Percentiles rank a stretch among this genome's conserved stretches.
These are phyloP conservation scores for Acer campestre DNA, from an alignment of 345 rosid species.

Conservation along the genomic window DNA sequence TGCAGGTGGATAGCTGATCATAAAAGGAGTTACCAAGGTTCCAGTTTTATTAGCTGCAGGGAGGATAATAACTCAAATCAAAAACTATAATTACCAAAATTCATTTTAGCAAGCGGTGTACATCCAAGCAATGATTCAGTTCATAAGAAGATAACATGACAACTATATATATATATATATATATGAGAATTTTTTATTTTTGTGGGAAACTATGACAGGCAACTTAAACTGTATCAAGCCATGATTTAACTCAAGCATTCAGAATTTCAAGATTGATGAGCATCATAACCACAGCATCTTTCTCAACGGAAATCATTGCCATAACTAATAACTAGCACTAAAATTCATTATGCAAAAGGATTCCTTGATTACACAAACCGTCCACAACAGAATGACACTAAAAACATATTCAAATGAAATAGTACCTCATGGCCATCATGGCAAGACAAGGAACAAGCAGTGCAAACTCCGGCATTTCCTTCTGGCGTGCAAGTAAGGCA, in stretches of 20 bases:
- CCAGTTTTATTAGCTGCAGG: neutral
- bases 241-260: neutral
- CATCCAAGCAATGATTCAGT: neutral
- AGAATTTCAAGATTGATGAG: neutral
- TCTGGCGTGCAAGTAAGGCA: slow-evolving; percentile 92
- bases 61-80: neutral
- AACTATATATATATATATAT: neutral
- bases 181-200: neutral
- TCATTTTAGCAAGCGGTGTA: neutral
- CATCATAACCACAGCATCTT: neutral
- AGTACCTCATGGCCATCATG: slow-evolving; percentile 97
- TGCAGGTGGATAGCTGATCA: neutral
- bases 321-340: neutral
- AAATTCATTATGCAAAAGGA: neutral
- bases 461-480: slow-evolving; percentile 92
- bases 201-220: neutral
- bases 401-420: neutral
- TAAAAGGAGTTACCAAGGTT: neutral
- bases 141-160: neutral
- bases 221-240: neutral
- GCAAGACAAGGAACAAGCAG: slow-evolving; percentile 93
- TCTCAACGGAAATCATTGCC: neutral
- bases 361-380: neutral
- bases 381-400: neutral
- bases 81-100: neutral